Evolutionary conservation across 2,329 filamentous ascomycete species (phyloP).

Genomic region (Aspergillus ustus): DNA sequence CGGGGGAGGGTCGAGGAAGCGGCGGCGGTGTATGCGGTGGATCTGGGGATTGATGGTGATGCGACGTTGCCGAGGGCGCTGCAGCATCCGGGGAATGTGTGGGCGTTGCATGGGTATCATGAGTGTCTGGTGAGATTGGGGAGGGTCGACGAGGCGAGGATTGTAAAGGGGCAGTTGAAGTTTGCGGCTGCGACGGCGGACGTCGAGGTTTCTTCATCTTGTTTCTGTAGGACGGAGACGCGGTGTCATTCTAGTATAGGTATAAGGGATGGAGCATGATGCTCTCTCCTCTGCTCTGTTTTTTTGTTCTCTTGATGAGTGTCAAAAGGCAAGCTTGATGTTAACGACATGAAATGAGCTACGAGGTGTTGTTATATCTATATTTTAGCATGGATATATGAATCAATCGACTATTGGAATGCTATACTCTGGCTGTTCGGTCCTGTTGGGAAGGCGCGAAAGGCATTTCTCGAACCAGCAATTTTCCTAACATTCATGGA

Average conservation of each 20-base stretch:
- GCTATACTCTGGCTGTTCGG: too few species aligned
- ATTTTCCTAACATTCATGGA: too few species aligned
- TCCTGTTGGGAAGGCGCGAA: too few species aligned
- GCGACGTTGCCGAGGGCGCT: slow-evolving; percentile 66
- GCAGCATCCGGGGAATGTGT: slow-evolving; percentile 74
- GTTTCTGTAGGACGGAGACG: slow-evolving; percentile 58
- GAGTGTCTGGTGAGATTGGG: slow-evolving; percentile 68
- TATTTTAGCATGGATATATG: too few species aligned
- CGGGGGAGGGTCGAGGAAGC: slow-evolving; percentile 65
- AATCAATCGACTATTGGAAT: too few species aligned
- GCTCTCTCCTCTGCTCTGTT: too few species aligned
- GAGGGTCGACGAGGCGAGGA: slow-evolving; percentile 50
- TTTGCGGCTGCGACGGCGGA: slow-evolving; percentile 62
- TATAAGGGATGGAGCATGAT: neutral
- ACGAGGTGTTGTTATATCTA: too few species aligned
- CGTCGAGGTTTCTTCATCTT: slow-evolving; percentile 62
- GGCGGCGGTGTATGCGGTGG: slow-evolving; percentile 61
- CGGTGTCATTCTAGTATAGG: neutral
- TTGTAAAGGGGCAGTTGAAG: slow-evolving; percentile 57
- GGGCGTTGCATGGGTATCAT: slow-evolving; percentile 74
- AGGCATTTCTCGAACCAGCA: too few species aligned
- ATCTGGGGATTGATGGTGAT: slow-evolving; percentile 63
- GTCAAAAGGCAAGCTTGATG: too few species aligned
- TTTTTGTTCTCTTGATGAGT: neutral
- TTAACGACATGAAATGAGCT: too few species aligned